Base-by-base conservation (phyloP, 2,329 filamentous ascomycete species). In the Blastomyces parvus region DNA sequence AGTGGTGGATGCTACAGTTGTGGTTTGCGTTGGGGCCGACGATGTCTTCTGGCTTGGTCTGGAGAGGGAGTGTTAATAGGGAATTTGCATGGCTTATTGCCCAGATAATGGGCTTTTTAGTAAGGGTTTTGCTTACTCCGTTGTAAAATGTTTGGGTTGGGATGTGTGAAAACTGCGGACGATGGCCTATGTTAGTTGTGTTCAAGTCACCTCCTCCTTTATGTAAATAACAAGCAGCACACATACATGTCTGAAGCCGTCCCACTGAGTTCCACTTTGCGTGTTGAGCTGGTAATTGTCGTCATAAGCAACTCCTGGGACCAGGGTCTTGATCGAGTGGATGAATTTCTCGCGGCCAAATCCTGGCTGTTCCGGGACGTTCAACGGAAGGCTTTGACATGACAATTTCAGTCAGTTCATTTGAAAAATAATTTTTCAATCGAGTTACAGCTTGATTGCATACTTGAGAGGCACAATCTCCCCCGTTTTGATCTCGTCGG, bases 391-490 rank as follows among this genome's bases (percentile, higher is more conserved):
- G 65, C 80, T 81, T 52, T 57, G 38, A 58, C 38, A n/a, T n/a
- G 42, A 7, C 17, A 27, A 9, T 25, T 33, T 60, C 22, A 17
- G 13, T 58, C 17, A 22, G 53, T 30, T 48, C 25, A 7, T n/a
- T 57, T 25, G 14, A 36, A 36, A 55, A 3, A 36, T 22, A n/a
- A n/a, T n/a, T n/a, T n/a, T n/a, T n/a, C n/a, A n/a, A n/a, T n/a
- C n/a, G n/a, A n/a, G n/a, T n/a, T n/a, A n/a, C n/a, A n/a, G n/a
- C n/a, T n/a, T n/a, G n/a, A n/a, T n/a, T n/a, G n/a, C n/a, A 65
- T 69, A 82, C 80, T 85, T 81, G 40, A 84, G 74, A 13, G 81
- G 78, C 1, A 84, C 76, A 66, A 84, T 79, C 60, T 85, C 81
- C 17, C 84, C 84, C 2, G 80, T 82, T 56, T 73, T 73, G 64